phyloP scores from a whole-genome alignment of 306 rosid species.

The Acacia crassicarpa region DNA sequence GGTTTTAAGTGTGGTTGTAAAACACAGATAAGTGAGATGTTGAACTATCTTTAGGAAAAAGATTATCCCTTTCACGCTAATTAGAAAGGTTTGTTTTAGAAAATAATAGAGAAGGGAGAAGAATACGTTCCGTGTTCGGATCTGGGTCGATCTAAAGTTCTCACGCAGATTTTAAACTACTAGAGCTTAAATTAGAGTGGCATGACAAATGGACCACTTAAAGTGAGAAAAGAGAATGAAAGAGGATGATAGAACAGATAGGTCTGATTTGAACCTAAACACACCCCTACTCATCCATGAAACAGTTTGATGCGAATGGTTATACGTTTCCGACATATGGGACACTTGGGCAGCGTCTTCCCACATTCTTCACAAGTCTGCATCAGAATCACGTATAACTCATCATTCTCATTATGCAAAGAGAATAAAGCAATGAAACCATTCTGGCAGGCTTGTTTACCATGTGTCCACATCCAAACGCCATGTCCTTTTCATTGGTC shows the following conservation, averaged over 20 bases:
- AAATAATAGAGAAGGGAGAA: too few relatives aligned
- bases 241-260: background rate
- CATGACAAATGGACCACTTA: too few relatives aligned
- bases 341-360: background rate
- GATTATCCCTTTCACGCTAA: background rate
- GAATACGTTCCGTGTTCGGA: too few relatives aligned
- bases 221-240: background rate
- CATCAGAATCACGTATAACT: background rate
- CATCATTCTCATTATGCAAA: background rate
- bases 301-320: background rate
- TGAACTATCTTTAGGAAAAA: background rate
- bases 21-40: background rate
- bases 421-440: background rate
- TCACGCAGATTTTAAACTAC: too few relatives aligned
- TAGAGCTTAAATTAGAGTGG: too few relatives aligned
- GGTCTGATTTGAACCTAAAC: too few relatives aligned
- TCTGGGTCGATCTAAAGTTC: too few relatives aligned
- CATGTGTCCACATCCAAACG: constrained; percentile 31
- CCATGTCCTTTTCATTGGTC: constrained; percentile 25
- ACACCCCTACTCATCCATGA: background rate
- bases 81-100: too few relatives aligned
- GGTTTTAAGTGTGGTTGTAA: background rate
- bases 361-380: constrained; percentile 30
- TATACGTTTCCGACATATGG: background rate
- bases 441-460: background rate